Conservation (phyloP, 1,284 basidiomycete species). For the Exobasidium rhododendri region DNA sequence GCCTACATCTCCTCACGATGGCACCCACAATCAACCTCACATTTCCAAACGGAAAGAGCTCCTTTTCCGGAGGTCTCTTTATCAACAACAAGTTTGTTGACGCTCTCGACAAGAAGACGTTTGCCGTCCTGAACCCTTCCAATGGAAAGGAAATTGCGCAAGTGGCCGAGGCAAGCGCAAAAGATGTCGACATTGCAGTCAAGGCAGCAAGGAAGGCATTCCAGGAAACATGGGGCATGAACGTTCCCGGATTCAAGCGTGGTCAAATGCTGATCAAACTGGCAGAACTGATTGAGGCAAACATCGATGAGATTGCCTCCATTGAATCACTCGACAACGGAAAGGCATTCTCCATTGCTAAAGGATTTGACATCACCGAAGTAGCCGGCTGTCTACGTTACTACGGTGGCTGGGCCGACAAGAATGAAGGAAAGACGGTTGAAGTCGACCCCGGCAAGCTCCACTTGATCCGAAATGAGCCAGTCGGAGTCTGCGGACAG, state of each 20-base stretch:
- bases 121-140: slow-evolving; percentile 46
- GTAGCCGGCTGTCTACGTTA: slow-evolving; percentile 67
- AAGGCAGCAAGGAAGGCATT: slow-evolving; percentile 44
- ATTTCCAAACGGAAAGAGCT: slow-evolving; percentile 45
- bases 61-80: slow-evolving; percentile 42
- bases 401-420: slow-evolving; percentile 68
- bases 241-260: slow-evolving; percentile 63
- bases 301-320: slow-evolving; percentile 65
- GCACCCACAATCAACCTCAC: slow-evolving; percentile 42
- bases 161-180: slow-evolving; percentile 47
- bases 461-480: slow-evolving; percentile 73
- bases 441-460: slow-evolving; percentile 68
- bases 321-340: slow-evolving; percentile 65
- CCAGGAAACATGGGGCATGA: slow-evolving; percentile 43
- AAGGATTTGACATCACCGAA: slow-evolving; percentile 67
- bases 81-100: slow-evolving; percentile 51
- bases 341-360: slow-evolving; percentile 70
- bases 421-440: slow-evolving; percentile 76
- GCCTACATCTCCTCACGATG: background rate
- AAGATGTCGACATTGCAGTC: slow-evolving; percentile 48
- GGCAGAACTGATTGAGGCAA: slow-evolving; percentile 69
- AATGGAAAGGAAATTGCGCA: slow-evolving; percentile 48
- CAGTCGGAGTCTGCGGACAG: slow-evolving; percentile 73
- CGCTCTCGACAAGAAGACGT: slow-evolving; percentile 46
- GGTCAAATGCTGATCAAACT: slow-evolving; percentile 66